Evolutionary conservation across 768 basidiomycete species (phyloP).

Genomic region (Tulasnella sp.): DNA sequence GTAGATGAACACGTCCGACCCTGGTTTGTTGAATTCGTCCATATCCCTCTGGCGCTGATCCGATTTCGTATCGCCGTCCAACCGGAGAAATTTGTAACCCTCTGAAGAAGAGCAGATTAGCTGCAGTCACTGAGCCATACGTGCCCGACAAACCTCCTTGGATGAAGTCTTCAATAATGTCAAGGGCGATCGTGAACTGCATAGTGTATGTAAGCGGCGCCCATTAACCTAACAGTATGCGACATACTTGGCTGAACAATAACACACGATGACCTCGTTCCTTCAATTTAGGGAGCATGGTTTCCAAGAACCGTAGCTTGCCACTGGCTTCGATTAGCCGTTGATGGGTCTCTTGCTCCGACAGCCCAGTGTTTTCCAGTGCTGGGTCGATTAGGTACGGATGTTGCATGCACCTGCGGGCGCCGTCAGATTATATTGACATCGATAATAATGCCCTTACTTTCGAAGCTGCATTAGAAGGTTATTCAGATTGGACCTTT

Average conservation of each 20-base stretch:
- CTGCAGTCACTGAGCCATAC: neutral
- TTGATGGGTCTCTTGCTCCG: conserved; percentile 61
- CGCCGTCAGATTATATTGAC: neutral
- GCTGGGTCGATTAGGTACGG: conserved; percentile 79
- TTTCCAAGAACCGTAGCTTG: conserved; percentile 76
- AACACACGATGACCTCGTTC: conserved; percentile 83
- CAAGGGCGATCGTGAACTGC: conserved; percentile 82
- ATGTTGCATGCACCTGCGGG: conserved; percentile 76
- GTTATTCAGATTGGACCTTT: conserved; percentile 67
- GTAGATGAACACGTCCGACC: conserved; percentile 87
- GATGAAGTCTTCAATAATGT: conserved; percentile 87
- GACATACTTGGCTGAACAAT: conserved; percentile 78
- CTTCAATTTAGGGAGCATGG: conserved; percentile 76
- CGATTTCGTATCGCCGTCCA: conserved; percentile 90
- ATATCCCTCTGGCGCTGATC: conserved; percentile 86
- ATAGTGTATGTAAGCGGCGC: conserved; percentile 9
- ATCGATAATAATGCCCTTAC: conserved; percentile 44
- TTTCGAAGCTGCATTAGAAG: conserved; percentile 85
- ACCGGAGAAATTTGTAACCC: conserved; percentile 69
- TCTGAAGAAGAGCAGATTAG: conserved; percentile 41
- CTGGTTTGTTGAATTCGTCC: conserved; percentile 87
- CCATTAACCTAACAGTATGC: neutral
- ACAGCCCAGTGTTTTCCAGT: conserved; percentile 68
- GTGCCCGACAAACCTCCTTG: conserved; percentile 42
- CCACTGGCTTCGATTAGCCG: conserved; percentile 78